A percentile compares a stretch with the other conserved stretches of the same genome.
Evolutionary conservation across 1,284 basidiomycete genomes (phyloP).

Genomic region (Phlebopus sp.): DNA sequence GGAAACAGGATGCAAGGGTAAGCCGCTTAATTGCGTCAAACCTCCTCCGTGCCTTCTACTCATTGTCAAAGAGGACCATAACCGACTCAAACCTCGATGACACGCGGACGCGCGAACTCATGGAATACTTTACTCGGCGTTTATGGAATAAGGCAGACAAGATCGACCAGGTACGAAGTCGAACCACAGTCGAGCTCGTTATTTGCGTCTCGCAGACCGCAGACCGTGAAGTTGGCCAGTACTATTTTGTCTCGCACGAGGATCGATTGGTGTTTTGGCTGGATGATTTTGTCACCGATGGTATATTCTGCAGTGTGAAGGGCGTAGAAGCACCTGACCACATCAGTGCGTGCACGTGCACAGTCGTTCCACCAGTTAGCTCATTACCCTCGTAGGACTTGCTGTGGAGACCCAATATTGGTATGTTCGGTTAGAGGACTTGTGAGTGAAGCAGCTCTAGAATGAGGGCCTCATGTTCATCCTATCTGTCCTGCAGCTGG

Average conservation of each 20-base stretch:
- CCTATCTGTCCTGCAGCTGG: not conserved
- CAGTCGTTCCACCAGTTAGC: not conserved
- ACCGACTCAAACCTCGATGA: slow-evolving; percentile 4
- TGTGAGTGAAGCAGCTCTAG: not conserved
- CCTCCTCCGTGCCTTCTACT: not conserved
- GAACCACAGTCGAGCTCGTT: not conserved
- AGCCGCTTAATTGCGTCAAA: not conserved
- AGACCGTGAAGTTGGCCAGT: not conserved
- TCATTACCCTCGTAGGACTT: slow-evolving; percentile 31
- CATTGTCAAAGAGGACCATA: slow-evolving; percentile 1
- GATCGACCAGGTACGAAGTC: too few relatives aligned
- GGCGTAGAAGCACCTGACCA: slow-evolving; percentile 1
- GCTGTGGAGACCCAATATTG: slow-evolving; percentile 48
- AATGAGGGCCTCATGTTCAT: not conserved
- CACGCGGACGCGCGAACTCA: not conserved
- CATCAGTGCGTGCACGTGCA: not conserved
- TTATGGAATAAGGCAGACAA: not conserved
- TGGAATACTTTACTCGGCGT: not conserved
- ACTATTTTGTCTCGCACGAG: slow-evolving; percentile 6
- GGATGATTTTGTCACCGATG: not conserved
- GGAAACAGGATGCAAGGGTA: not conserved
- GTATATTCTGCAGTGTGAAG: not conserved
- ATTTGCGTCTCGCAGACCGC: not conserved
- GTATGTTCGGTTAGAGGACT: slow-evolving; percentile 21
- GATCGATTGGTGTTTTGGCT: slow-evolving; percentile 3